Percentiles rank a stretch among this genome's conserved stretches.
Conservation (phyloP, 2,329 filamentous ascomycete genomes). For the Xenosphaeropsis pyriputrescens region DNA sequence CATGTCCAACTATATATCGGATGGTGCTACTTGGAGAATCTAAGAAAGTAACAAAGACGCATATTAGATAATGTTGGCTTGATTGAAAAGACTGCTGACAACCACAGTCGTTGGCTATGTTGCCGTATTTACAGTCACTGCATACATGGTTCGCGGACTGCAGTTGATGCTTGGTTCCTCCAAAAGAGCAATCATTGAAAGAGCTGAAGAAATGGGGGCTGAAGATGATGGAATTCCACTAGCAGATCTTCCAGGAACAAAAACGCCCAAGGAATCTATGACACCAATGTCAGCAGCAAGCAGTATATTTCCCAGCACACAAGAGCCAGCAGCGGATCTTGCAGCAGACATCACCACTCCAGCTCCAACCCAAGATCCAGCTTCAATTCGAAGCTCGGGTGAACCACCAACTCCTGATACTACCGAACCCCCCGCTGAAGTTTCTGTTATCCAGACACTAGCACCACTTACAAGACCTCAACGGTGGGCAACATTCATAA, state of each 20-base stretch:
- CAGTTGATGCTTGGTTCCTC: slow-evolving; percentile 34
- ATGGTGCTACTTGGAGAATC: too few species aligned
- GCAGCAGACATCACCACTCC: slow-evolving; percentile 9
- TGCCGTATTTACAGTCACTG: slow-evolving; percentile 33
- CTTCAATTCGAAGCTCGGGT: slow-evolving; percentile 13
- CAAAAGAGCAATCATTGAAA: slow-evolving; percentile 33
- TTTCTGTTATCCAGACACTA: slow-evolving; percentile 22
- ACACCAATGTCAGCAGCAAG: slow-evolving; percentile 1
- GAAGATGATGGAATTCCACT: slow-evolving; percentile 33
- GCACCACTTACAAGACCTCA: slow-evolving; percentile 29
- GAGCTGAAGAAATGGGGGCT: slow-evolving; percentile 33
- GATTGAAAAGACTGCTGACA: not conserved
- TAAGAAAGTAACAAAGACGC: too few species aligned
- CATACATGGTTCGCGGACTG: slow-evolving; percentile 36
- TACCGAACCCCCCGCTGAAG: not conserved
- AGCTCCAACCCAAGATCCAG: slow-evolving; percentile 13
- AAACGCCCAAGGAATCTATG: slow-evolving; percentile 7
- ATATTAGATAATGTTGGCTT: not conserved
- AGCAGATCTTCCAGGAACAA: slow-evolving; percentile 10
- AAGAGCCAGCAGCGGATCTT: not conserved
- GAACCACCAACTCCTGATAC: slow-evolving; percentile 11
- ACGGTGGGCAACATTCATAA: slow-evolving; percentile 32
- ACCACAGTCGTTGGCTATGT: slow-evolving; percentile 38
- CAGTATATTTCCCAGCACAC: not conserved
- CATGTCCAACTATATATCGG: too few species aligned